Evolutionary conservation across 441 rosid species (phyloP).

Genomic region (Populus hybrid): DNA sequence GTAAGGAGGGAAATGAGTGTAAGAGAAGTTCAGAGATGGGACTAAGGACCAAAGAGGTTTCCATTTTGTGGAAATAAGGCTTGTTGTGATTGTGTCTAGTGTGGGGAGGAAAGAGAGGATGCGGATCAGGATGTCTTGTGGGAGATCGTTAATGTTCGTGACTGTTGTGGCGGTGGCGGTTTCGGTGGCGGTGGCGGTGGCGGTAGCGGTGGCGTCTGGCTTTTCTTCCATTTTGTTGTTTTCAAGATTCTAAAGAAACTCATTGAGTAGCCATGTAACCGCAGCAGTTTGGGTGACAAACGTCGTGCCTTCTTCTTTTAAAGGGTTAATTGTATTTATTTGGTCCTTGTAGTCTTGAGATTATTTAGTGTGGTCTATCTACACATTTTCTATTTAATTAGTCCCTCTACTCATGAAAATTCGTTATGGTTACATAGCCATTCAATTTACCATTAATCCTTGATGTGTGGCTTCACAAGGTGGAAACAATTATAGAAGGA

Average conservation of each 20-base stretch:
- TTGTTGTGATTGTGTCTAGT: slow-evolving; percentile 10
- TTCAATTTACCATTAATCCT: too few species aligned
- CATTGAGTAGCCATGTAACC: not conserved
- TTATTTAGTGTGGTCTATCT: too few species aligned
- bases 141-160: not conserved
- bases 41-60: slow-evolving; percentile 2
- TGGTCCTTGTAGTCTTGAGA: too few species aligned
- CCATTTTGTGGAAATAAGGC: slow-evolving; percentile 15
- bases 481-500: too few species aligned
- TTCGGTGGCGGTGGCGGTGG: not conserved
- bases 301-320: too few species aligned
- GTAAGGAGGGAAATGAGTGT: slow-evolving; percentile 9
- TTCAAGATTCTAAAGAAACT: not conserved
- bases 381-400: too few species aligned
- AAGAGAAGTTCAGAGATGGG: slow-evolving; percentile 9
- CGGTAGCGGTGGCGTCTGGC: not conserved
- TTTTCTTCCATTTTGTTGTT: not conserved
- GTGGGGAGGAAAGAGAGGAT: slow-evolving; percentile 18
- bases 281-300: too few species aligned
- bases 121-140: slow-evolving; percentile 5
- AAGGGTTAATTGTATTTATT: too few species aligned
- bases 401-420: too few species aligned
- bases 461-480: too few species aligned
- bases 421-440: too few species aligned
- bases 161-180: not conserved